Conservation (phyloP, 78 protist species). For the Planoprotostelium fungivorum region DNA sequence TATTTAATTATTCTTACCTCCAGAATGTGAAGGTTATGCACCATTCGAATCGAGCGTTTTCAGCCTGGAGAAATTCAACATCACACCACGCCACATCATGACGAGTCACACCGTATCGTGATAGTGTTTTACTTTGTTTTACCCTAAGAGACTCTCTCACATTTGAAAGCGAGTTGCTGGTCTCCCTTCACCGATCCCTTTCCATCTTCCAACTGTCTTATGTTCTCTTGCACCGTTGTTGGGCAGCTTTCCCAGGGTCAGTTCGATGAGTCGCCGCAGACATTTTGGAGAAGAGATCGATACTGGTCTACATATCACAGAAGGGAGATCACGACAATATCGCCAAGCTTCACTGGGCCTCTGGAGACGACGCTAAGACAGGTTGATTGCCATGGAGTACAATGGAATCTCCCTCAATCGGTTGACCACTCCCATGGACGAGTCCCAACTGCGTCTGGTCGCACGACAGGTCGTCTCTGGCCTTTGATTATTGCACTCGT, state of each 20-base stretch:
- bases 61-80: background rate
- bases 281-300: background rate
- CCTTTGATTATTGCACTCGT: background rate
- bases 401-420: background rate
- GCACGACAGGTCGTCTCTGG: background rate
- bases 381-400: background rate
- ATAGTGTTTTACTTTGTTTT: background rate
- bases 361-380: background rate
- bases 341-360: background rate
- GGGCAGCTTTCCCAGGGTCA: too few species aligned
- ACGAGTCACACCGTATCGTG: background rate
- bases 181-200: background rate
- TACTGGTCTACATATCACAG: background rate
- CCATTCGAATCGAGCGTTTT: background rate
- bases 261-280: background rate
- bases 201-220: background rate
- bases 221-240: background rate
- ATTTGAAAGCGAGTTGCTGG: background rate
- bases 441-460: background rate
- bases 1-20: background rate
- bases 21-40: background rate
- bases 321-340: background rate
- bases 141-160: background rate
- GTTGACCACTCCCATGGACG: background rate
- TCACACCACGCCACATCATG: too few species aligned